Evolutionary conservation across 305 asterid genomes (phyloP).

Genomic region (Fraxinus sp.): DNA sequence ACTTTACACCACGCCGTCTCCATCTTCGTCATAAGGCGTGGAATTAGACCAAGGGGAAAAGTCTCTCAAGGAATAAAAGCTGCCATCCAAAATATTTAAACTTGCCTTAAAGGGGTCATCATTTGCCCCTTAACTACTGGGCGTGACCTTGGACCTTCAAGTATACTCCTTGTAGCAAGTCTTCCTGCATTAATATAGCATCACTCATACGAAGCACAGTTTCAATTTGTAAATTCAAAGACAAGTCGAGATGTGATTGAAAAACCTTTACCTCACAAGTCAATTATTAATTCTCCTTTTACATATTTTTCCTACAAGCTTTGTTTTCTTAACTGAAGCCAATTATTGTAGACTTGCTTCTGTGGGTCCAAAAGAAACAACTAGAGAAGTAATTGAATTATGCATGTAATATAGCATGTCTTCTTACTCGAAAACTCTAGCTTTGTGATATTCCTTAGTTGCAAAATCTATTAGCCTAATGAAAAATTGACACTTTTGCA

Average conservation of each 20-base stretch:
- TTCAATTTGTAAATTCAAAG: background rate
- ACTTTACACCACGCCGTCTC: too few species aligned
- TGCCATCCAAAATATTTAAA: background rate
- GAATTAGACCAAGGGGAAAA: too few species aligned
- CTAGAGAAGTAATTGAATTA: background rate
- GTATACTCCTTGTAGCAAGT: background rate
- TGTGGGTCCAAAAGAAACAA: background rate
- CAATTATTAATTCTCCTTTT: background rate
- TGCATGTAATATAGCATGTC: background rate
- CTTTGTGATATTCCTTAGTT: background rate
- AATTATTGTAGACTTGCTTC: background rate
- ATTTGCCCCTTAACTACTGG: background rate
- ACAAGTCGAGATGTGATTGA: background rate
- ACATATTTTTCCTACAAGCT: background rate
- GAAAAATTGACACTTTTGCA: slow-evolving; percentile 32
- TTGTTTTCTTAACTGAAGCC: slow-evolving; percentile 1
- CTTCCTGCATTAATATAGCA: background rate
- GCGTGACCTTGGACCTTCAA: background rate
- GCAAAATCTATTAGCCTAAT: slow-evolving; percentile 17
- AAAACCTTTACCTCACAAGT: background rate
- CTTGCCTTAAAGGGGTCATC: background rate
- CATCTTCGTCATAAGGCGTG: too few species aligned
- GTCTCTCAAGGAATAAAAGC: background rate
- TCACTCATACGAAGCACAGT: background rate
- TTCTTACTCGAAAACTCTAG: background rate